These are phyloP conservation scores for Mycena capillaripes DNA, from an alignment of 768 basidiomycete species.

Conservation along the genomic window DNA sequence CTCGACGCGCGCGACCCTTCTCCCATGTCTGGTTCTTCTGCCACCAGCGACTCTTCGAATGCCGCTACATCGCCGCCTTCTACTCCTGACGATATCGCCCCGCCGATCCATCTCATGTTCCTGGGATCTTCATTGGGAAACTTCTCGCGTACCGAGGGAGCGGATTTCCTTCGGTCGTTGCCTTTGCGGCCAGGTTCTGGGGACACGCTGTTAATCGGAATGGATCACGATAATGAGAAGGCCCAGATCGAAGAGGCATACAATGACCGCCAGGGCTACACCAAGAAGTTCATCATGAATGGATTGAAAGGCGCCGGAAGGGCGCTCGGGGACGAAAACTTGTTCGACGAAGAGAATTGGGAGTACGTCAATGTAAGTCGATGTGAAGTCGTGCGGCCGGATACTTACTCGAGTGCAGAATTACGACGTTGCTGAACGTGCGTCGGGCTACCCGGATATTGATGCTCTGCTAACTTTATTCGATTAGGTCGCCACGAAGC, in stretches of 20 bases:
- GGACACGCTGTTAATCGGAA: slow-evolving; percentile 91
- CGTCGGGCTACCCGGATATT: neutral
- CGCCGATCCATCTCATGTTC: slow-evolving; percentile 88
- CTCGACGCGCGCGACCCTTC: slow-evolving; percentile 49
- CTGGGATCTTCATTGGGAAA: slow-evolving; percentile 95
- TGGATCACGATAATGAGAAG: slow-evolving; percentile 86
- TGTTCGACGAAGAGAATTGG: slow-evolving; percentile 81
- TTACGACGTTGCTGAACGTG: slow-evolving; percentile 34
- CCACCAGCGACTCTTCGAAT: slow-evolving; percentile 38
- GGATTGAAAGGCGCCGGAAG: slow-evolving; percentile 80
- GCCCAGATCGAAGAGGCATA: slow-evolving; percentile 87
- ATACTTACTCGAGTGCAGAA: slow-evolving; percentile 30
- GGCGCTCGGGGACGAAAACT: slow-evolving; percentile 72
- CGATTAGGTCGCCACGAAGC: slow-evolving; percentile 86
- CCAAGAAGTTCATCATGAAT: slow-evolving; percentile 87
- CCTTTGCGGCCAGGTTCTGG: slow-evolving; percentile 81
- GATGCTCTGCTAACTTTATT: slow-evolving; percentile 9
- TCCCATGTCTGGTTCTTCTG: slow-evolving; percentile 52
- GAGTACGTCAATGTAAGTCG: slow-evolving; percentile 77
- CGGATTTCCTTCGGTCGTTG: slow-evolving; percentile 80
- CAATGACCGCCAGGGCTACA: slow-evolving; percentile 83
- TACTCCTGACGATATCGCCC: slow-evolving; percentile 59
- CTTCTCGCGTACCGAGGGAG: slow-evolving; percentile 79
- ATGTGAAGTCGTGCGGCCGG: neutral
- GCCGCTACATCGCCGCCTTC: slow-evolving; percentile 54